A percentile compares a stretch with the other conserved stretches of the same genome.
These are phyloP conservation scores for Curvularia verruculosa DNA, from an alignment of 2,329 filamentous ascomycete species.

Conservation along the genomic window DNA sequence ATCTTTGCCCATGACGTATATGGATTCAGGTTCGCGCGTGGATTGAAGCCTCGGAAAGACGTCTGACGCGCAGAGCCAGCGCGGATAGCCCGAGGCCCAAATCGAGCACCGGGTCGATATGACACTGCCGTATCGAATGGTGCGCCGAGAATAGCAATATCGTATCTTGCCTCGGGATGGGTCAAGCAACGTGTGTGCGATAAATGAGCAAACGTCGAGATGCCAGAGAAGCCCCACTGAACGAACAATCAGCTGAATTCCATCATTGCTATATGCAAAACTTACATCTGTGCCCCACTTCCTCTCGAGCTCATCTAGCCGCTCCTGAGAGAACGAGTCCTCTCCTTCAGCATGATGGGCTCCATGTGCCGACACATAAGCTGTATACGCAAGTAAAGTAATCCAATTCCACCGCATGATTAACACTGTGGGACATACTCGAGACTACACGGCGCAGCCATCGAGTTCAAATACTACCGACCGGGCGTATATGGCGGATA, in stretches of 20 bases:
- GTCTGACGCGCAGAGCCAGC: slow-evolving; percentile 83
- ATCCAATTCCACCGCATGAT: slow-evolving; percentile 30
- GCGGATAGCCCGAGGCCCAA: slow-evolving; percentile 86
- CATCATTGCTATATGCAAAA: background rate
- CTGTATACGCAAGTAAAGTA: slow-evolving; percentile 22
- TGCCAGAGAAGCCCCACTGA: slow-evolving; percentile 72
- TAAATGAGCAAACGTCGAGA: slow-evolving; percentile 62
- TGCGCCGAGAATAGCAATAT: slow-evolving; percentile 57
- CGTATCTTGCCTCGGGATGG: slow-evolving; percentile 52
- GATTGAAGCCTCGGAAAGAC: slow-evolving; percentile 80
- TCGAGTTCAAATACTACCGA: slow-evolving; percentile 7
- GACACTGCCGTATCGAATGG: slow-evolving; percentile 59
- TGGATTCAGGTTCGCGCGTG: slow-evolving; percentile 80
- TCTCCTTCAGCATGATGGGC: slow-evolving; percentile 35
- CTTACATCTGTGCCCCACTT: slow-evolving; percentile 53
- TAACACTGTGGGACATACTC: background rate
- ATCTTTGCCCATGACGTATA: slow-evolving; percentile 80
- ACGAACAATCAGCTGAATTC: slow-evolving; percentile 14
- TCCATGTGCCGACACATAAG: slow-evolving; percentile 33
- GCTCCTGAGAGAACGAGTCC: slow-evolving; percentile 34
- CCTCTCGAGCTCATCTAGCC: slow-evolving; percentile 42
- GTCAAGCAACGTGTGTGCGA: slow-evolving; percentile 57
- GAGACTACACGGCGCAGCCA: background rate
- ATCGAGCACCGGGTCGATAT: slow-evolving; percentile 62
- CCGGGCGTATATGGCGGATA: slow-evolving; percentile 23